Evolutionary conservation across 139 green algal genomes (phyloP).

Genomic region (Choricystis sp.): DNA sequence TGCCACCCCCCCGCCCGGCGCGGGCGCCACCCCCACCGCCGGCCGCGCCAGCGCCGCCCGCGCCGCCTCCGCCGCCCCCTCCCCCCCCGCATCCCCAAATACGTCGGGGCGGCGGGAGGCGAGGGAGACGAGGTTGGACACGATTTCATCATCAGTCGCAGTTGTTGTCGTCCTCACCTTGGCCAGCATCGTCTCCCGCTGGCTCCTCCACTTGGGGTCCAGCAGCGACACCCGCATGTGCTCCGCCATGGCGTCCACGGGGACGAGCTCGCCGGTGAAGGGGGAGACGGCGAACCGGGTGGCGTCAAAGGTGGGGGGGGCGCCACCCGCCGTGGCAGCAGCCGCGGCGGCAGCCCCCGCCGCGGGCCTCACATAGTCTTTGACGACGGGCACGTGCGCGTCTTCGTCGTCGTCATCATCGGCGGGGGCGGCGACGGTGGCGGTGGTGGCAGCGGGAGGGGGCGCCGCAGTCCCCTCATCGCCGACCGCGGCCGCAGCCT

Average conservation of each 20-base stretch:
- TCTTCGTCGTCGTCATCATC: slow-evolving; percentile 25
- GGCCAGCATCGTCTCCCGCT: slow-evolving; percentile 84
- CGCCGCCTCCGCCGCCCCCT: slow-evolving; percentile 51
- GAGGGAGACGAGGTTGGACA: slow-evolving; percentile 70
- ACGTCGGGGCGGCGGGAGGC: slow-evolving; percentile 81
- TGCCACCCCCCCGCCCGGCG: slow-evolving; percentile 14
- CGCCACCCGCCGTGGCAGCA: not conserved
- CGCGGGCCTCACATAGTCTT: slow-evolving; percentile 69
- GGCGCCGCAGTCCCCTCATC: not conserved
- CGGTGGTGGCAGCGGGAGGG: not conserved
- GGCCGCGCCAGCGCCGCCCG: slow-evolving; percentile 49
- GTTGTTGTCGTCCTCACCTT: slow-evolving; percentile 64
- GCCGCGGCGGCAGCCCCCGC: slow-evolving; percentile 13
- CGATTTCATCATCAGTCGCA: slow-evolving; percentile 88
- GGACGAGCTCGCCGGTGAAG: slow-evolving; percentile 80
- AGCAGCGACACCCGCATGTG: slow-evolving; percentile 81
- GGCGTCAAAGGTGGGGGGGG: slow-evolving; percentile 1
- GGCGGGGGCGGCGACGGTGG: slow-evolving; percentile 3
- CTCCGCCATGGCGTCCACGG: slow-evolving; percentile 64
- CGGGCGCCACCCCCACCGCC: slow-evolving; percentile 1
- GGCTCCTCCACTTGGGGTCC: slow-evolving; percentile 82
- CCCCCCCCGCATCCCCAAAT: slow-evolving; percentile 77
- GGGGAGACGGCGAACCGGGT: slow-evolving; percentile 82
- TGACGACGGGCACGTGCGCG: slow-evolving; percentile 56
- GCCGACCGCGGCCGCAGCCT: slow-evolving; percentile 21